These are phyloP conservation scores for Plasmopara viticola DNA, from an alignment of 352 stramenopile species.

Conservation along the genomic window DNA sequence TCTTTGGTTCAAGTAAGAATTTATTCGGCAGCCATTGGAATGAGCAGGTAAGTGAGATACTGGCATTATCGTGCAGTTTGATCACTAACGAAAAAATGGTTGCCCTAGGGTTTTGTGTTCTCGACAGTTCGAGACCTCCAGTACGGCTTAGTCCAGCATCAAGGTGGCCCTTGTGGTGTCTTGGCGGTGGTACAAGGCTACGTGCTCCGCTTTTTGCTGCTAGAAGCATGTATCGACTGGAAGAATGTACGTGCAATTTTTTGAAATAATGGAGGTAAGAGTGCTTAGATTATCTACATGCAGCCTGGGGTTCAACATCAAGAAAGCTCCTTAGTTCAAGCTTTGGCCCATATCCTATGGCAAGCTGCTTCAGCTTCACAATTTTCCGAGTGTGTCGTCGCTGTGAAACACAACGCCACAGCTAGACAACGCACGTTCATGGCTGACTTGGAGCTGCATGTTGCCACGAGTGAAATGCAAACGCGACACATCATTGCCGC, in stretches of 20 bases:
- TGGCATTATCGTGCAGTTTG: not conserved
- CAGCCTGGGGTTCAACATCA: slow-evolving; percentile 40
- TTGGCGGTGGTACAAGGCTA: slow-evolving; percentile 92
- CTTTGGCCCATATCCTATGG: slow-evolving; percentile 60
- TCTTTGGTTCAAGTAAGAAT: slow-evolving; percentile 54
- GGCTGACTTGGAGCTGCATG: slow-evolving; percentile 29
- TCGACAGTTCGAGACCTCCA: slow-evolving; percentile 37
- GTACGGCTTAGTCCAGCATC: slow-evolving; percentile 90
- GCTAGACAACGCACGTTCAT: slow-evolving; percentile 36
- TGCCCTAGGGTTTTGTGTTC: slow-evolving; percentile 60
- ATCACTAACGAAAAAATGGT: slow-evolving; percentile 1
- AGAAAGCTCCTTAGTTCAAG: slow-evolving; percentile 36
- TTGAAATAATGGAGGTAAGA: slow-evolving; percentile 6
- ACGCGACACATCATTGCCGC: slow-evolving; percentile 28
- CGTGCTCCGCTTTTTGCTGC: slow-evolving; percentile 73
- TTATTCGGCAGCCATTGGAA: slow-evolving; percentile 65
- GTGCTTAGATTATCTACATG: not conserved
- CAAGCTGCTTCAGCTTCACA: slow-evolving; percentile 34
- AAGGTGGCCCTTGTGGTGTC: slow-evolving; percentile 93
- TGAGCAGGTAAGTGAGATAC: slow-evolving; percentile 35
- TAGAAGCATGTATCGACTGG: slow-evolving; percentile 37
- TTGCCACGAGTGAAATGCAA: slow-evolving; percentile 28
- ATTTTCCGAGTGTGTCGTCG: slow-evolving; percentile 28
- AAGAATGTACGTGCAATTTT: slow-evolving; percentile 44
- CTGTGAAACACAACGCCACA: slow-evolving; percentile 19